These are phyloP conservation scores for Alnus rubra DNA, from an alignment of 306 rosid species.

Conservation along the genomic window DNA sequence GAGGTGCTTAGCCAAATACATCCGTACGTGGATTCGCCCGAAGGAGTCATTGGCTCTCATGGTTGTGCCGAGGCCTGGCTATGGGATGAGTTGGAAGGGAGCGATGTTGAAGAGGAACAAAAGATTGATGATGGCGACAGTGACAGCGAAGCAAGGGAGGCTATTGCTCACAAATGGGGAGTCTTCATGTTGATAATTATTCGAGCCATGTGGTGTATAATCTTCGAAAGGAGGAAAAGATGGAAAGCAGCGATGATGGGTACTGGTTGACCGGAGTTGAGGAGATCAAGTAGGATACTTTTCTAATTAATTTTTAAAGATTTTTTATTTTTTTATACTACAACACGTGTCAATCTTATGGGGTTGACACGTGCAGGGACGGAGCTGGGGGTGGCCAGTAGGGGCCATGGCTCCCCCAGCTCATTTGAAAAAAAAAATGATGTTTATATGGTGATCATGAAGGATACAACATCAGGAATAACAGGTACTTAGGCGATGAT, in stretches of 20 bases:
- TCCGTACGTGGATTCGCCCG: slow-evolving; percentile 35
- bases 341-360: no score
- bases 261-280: slow-evolving; percentile 73
- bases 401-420: no score
- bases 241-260: slow-evolving; percentile 41
- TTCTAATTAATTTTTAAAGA: no score
- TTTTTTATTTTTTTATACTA: no score
- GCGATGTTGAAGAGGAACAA: slow-evolving; percentile 62
- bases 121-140: slow-evolving; percentile 14
- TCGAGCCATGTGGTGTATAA: slow-evolving; percentile 59
- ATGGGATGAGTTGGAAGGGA: slow-evolving; percentile 51
- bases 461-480: no score
- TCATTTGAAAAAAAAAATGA: no score
- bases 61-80: slow-evolving; percentile 57
- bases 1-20: slow-evolving; percentile 49
- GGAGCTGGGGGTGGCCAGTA: no score
- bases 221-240: slow-evolving; percentile 45
- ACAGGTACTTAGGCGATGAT: no score
- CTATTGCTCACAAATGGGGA: slow-evolving; percentile 61
- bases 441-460: no score
- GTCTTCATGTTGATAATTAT: slow-evolving; percentile 38
- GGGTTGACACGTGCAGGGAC: no score
- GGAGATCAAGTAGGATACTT: slow-evolving; percentile 85
- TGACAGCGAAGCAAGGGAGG: slow-evolving; percentile 48
- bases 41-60: slow-evolving; percentile 68